Base-by-base conservation (phyloP, 1,284 basidiomycete genomes). In the Malassezia equina region DNA sequence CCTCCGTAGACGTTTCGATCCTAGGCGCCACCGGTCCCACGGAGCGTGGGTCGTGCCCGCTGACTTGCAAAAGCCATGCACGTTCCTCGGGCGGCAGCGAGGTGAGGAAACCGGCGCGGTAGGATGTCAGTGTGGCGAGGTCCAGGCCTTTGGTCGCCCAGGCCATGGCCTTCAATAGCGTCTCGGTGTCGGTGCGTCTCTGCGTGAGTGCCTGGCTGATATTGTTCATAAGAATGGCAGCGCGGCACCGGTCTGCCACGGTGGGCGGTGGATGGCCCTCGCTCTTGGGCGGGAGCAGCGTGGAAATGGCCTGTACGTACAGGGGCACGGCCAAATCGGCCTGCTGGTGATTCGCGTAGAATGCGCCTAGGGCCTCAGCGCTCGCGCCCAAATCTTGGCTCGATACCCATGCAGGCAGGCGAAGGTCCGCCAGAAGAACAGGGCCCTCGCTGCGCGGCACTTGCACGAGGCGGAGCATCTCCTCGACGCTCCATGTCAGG, bases 401-500 rank as follows among this genome's bases (percentile, higher is more conserved):
- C 1, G 62, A 56, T 1, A 75, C 63, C 75, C 74, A 76, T 2
- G 64, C 40, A 3, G 75, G 75, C 13, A 75, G 61, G n/a, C 65
- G 60, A 12, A 76, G 60, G 45, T 76, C 75, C 2, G 64, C 59
- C 1, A 73, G 53, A 1, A 64, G 42, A 19, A 71, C 54, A 11
- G 62, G 63, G 5, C 25, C 55, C 13, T 48, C 43, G 29, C 7
- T 17, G 31, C 4, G 33, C 23, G 19, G 31, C 40, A 13, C 41
- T 12, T 28, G 46, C 45, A 47, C 32, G 4, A 73, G 58, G 5
- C 62, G 48, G 41, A 72, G 58, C 19, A 72, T 60, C 58, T 73
- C 72, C 34, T 69, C 68, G 21, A 76, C 69, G 51, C 68, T 71
- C 75, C 75, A 76, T 0, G 64, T 60, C n/a, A 75, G 53, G 59